Base-by-base conservation (phyloP, 805 yeast genomes). In the Helenozyma rhizophorensis region DNA sequence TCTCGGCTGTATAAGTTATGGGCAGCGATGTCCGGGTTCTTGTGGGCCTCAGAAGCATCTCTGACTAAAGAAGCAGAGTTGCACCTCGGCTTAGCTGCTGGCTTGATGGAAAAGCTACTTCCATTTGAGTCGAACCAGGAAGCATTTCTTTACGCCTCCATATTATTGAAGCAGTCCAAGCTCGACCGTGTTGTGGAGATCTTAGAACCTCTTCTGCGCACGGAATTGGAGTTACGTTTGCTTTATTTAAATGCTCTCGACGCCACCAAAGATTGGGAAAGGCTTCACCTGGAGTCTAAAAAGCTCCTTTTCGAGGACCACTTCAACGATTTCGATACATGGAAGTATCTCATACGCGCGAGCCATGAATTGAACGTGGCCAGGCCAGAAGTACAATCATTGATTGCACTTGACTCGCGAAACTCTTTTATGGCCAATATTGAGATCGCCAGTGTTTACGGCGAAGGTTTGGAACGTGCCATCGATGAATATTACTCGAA, bases 291-390 rank as follows among this genome's bases (percentile, higher is more conserved):
- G 14, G 39, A 16, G 22, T 22, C 34, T 15, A 25, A 51, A 4
- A 38, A 47, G 4, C 63, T 76, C 10, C 53, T 87, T 21, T 60
- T 68, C 12, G 62, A 58, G 4, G 58, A 70, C 15, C 54, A 65
- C 8, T 70, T 83, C 34, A 87, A 89, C 54, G 95, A 88, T 53
- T 89, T 76, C 66, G 73, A 75, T 36, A 76, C 87, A 23, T 86
- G 94, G 85, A 73, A 77, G 43, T 60, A 65, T 12, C 56, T 73
- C 30, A 67, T 76, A 14, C 58, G 64, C 27, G 60, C 88, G 2
- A 67, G 70, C 1, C 46, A 50, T 13, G 45, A 67, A 16, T 42
- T 70, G 14, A 56, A 48, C 9, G 46, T 55, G 33, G 30, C 58
- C 2, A 57, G 56, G 9, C 68, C 62, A 3, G 54, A 72, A 1